Evolutionary conservation across 1,139 yeast species (phyloP), one percentile per base, ranked within the genome.

Genomic region (Yarrowia galli): DNA sequence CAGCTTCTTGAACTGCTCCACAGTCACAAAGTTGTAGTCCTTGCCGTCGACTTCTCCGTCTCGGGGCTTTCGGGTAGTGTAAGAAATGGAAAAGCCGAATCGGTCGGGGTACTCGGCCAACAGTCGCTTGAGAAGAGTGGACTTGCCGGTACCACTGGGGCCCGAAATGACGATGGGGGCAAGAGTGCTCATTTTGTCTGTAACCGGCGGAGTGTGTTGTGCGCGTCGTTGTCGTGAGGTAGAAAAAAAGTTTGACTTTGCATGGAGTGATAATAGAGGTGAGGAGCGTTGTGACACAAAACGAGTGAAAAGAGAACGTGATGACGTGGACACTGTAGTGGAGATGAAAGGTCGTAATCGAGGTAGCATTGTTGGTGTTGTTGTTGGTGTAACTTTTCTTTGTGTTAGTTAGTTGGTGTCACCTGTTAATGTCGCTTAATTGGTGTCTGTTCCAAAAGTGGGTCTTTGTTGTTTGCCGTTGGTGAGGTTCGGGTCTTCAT

Each of bases 131-230:
- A 95, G 84, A 70, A 95, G 83, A 18, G 99, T 95, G 73, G 98
- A 92, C 80, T 95, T 95, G 71, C 99, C 99, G 48, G 98, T 85
- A 12, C 83, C 99, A 68, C 97, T 91, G 67, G 99, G 99, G 71
- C 99, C 99, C 53, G 98, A 92, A 71, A 95, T 86, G 71, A 95
- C 98, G 73, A 95, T 89, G 69, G 98, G 98, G 80, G 96, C 88
- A 70, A 84, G 65, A 3, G 32, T 32, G 42, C 28, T n/a, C 51
- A 58, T 58, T 12, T n/a, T 56, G 51, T n/a, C n/a, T n/a, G n/a
- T n/a, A n/a, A n/a, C n/a, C n/a, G n/a, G 23, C 16, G 16, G 3
- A 16, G 23, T 2, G 23, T 7, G 3, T 42, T 18, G 46, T 42
- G 13, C 22, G 20, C 32, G 32, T 28, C 32, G 32, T 28, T 20